Base-by-base conservation (phyloP, 2,329 filamentous ascomycete genomes). In the Lasiodiplodia hormozganensis region DNA sequence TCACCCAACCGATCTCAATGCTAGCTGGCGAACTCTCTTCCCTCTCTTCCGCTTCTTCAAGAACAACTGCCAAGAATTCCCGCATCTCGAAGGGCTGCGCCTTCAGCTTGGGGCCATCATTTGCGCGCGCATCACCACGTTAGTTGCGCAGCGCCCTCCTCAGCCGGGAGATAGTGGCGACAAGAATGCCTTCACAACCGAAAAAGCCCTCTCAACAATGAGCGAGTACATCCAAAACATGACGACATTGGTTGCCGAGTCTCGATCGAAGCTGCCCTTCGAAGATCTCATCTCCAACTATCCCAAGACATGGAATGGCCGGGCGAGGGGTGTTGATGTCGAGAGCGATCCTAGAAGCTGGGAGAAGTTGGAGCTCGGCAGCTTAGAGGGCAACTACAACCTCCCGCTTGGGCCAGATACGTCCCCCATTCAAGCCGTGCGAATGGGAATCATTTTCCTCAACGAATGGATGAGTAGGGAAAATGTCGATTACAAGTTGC, bases 401-500 rank as follows among this genome's bases (percentile, higher is more conserved):
- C 72, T 85, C 3, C 82, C 82, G 0, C 70, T 84, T 0, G 74
- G 74, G 1, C 71, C 73, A 12, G 78, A 81, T 34, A 82, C 81
- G 0, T 78, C 77, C 5, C 80, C 83, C 0, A 72, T 83, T n/a
- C 77, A 81, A 62, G 82, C 82, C 1, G 82, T 83, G 2, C 73
- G 82, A 0, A 82, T 83, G 47, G 83, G 81, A 0, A 70, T 81
- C 23, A 73, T 74, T 58, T 79, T 84, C 62, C 70, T 84, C 21
- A 70, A 71, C 25, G 83, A 85, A 72, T 84, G 82, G 76, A 77
- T 81, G 18, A 56, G 23, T 14, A 65, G 40, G 31, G 68, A 69
- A 34, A 47, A 56, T 31, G 62, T 65, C 31, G 66, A 68, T 23
- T 68, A 68, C 57, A 62, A 68, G 66, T 16, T 68, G 66, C 66